These are phyloP conservation scores for Trichoderma asperellum DNA, from an alignment of 2,329 filamentous ascomycete species.

Conservation along the genomic window DNA sequence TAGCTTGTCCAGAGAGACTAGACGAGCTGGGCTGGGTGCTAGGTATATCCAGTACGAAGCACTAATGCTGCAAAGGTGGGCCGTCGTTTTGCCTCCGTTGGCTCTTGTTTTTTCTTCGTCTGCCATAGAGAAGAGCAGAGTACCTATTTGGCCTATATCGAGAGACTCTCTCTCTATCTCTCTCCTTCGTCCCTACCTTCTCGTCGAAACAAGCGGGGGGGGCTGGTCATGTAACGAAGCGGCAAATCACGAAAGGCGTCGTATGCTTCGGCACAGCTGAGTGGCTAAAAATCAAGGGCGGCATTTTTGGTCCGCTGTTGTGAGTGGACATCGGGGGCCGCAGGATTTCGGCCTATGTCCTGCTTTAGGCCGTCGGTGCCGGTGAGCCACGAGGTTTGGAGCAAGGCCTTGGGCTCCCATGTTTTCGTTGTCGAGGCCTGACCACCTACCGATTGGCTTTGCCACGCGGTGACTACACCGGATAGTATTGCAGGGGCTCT, in stretches of 20 bases:
- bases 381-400: constrained; percentile 1
- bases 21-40: background rate
- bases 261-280: constrained; percentile 22
- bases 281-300: constrained; percentile 27
- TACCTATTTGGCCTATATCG: too few species aligned
- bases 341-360: constrained; percentile 23
- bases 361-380: background rate
- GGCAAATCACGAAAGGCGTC: constrained; percentile 26
- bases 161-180: background rate
- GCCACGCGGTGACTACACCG: background rate
- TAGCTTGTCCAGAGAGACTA: background rate
- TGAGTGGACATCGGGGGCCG: constrained; percentile 18
- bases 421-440: background rate
- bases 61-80: background rate
- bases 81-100: background rate
- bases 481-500: background rate
- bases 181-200: background rate
- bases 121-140: background rate
- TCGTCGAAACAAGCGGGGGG: background rate
- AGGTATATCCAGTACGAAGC: background rate
- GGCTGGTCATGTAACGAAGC: background rate
- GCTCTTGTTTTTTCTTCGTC: background rate
- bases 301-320: constrained; percentile 11
- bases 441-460: background rate
- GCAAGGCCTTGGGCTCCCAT: background rate